phyloP scores from a whole-genome alignment of 2,329 filamentous ascomycete genomes.

The Colletotrichum sp. region DNA sequence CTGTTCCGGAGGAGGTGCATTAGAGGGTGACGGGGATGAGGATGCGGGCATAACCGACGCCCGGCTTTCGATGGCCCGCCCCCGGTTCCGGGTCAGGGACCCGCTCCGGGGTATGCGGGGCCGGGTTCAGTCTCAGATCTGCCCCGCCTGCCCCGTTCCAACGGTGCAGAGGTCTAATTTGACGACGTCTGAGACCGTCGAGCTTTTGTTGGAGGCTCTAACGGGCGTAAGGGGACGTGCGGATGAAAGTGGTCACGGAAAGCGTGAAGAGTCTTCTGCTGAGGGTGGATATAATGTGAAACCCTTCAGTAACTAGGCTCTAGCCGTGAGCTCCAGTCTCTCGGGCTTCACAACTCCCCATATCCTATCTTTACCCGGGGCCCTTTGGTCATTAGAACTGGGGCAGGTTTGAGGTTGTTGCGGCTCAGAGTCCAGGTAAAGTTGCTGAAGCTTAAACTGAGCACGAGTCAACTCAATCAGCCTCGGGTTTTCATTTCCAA shows the following conservation, averaged over 20 bases:
- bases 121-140: background rate
- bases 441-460: background rate
- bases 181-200: background rate
- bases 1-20: background rate
- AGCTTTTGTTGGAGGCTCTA: background rate
- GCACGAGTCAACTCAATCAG: background rate
- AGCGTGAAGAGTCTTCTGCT: background rate
- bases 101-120: background rate
- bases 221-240: background rate
- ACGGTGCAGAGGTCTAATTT: background rate
- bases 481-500: background rate
- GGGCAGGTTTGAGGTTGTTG: background rate
- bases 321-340: background rate
- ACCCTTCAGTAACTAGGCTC: background rate
- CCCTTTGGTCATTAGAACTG: fast-evolving
- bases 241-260: background rate
- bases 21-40: background rate
- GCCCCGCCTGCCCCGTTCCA: background rate
- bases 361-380: background rate
- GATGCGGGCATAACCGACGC: background rate
- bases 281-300: background rate
- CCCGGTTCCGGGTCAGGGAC: background rate
- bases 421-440: background rate
- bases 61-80: background rate
- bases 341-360: background rate